Percentiles rank a stretch among this genome's conserved stretches.
Evolutionary conservation across 2,329 filamentous ascomycete genomes (phyloP).

Genomic region (Stagonosporopsis chrysanthemi): DNA sequence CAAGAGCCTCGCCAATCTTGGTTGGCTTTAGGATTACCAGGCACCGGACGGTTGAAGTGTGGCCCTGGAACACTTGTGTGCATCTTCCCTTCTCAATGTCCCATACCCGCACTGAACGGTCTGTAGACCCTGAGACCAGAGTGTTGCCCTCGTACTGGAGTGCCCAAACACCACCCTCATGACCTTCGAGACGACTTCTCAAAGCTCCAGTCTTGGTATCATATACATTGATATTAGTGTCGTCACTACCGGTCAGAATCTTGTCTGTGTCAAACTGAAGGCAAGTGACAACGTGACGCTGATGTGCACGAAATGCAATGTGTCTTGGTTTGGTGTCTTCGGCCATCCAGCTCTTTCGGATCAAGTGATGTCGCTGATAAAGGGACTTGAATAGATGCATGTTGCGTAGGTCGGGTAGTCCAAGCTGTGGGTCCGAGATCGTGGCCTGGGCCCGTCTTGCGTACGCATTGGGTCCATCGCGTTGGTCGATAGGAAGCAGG

Average conservation of each 20-base stretch:
- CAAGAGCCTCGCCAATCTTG: slow-evolving; percentile 72
- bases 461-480: slow-evolving; percentile 84
- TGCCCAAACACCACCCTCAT: slow-evolving; percentile 98
- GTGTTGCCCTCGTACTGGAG: slow-evolving; percentile 95
- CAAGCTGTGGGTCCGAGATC: slow-evolving; percentile 81
- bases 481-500: slow-evolving; percentile 59
- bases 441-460: slow-evolving; percentile 84
- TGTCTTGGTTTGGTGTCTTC: slow-evolving; percentile 83
- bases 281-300: slow-evolving; percentile 95
- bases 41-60: slow-evolving; percentile 96
- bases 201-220: slow-evolving; percentile 93
- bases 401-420: slow-evolving; percentile 77
- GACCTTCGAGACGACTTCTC: slow-evolving; percentile 83
- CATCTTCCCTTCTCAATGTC: slow-evolving; percentile 93
- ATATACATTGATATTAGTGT: slow-evolving; percentile 97
- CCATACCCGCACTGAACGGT: slow-evolving; percentile 98
- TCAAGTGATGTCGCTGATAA: slow-evolving; percentile 90
- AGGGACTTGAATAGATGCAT: slow-evolving; percentile 96
- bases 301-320: slow-evolving; percentile 95
- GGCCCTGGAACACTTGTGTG: slow-evolving; percentile 95
- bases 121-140: slow-evolving; percentile 93
- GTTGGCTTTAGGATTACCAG: slow-evolving; percentile 92
- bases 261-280: slow-evolving; percentile 98
- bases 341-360: slow-evolving; percentile 90
- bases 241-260: slow-evolving; percentile 96